Evolutionary conservation across 2,329 filamentous ascomycete genomes (phyloP).

Genomic region (Exophiala alcalophila): DNA sequence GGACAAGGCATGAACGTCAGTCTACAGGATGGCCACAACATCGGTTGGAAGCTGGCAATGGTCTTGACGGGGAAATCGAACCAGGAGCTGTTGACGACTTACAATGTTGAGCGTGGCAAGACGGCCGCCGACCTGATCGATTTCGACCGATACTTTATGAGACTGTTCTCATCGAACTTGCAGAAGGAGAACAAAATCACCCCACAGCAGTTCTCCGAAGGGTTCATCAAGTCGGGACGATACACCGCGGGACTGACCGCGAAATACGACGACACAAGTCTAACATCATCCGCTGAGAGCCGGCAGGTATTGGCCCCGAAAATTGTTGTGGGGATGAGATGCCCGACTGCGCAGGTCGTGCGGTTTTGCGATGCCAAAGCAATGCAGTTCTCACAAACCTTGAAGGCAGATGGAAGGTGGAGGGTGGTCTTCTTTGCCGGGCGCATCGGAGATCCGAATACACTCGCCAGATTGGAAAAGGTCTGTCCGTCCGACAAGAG

Average conservation of each 20-base stretch:
- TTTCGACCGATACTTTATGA: slow-evolving; percentile 57
- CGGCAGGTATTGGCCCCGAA: slow-evolving; percentile 38
- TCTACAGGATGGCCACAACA: slow-evolving; percentile 60
- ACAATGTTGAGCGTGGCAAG: slow-evolving; percentile 52
- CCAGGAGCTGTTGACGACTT: slow-evolving; percentile 50
- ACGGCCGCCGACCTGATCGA: slow-evolving; percentile 58
- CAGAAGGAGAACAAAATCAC: slow-evolving; percentile 34
- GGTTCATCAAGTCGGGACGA: slow-evolving; percentile 56
- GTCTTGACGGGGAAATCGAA: slow-evolving; percentile 47
- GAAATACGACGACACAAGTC: slow-evolving; percentile 51
- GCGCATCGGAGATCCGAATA: slow-evolving; percentile 36
- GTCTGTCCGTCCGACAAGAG: too few relatives aligned
- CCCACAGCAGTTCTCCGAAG: slow-evolving; percentile 52
- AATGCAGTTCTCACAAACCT: slow-evolving; percentile 49
- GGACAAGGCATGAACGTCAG: slow-evolving; percentile 58
- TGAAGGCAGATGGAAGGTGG: slow-evolving; percentile 55
- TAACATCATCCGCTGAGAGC: slow-evolving; percentile 42
- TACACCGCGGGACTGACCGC: slow-evolving; percentile 61
- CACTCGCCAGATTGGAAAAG: slow-evolving; percentile 36
- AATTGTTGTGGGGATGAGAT: slow-evolving; percentile 47
- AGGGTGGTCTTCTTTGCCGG: slow-evolving; percentile 51
- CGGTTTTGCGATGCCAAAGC: slow-evolving; percentile 59
- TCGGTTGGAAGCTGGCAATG: slow-evolving; percentile 58
- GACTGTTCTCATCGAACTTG: slow-evolving; percentile 50
- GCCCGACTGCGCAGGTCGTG: slow-evolving; percentile 57